Evolutionary conservation across 225 moss, liverwort and hornwort genomes (phyloP).

Genomic region (Pseudoscleropodium purum): DNA sequence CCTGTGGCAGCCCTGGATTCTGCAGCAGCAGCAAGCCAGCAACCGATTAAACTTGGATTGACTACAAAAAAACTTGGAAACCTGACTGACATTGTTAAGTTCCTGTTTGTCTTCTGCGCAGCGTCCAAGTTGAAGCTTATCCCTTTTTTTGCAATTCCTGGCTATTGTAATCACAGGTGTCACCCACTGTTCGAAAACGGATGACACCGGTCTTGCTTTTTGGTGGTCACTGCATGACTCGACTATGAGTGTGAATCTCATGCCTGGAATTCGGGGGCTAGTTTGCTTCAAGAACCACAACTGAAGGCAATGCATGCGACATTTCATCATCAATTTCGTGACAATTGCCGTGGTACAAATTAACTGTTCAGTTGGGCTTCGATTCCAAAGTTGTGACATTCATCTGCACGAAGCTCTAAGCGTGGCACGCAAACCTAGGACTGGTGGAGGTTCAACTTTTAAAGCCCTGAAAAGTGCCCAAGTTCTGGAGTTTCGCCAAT

Average conservation of each 20-base stretch:
- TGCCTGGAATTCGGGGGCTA: neutral
- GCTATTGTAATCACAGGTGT: neutral
- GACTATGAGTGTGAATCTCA: neutral
- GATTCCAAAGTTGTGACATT: neutral
- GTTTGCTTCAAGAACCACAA: neutral
- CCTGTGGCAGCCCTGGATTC: neutral
- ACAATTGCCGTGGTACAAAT: too few relatives aligned
- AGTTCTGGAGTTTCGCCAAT: neutral
- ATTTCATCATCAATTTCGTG: neutral
- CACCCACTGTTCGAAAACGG: neutral
- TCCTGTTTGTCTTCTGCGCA: neutral
- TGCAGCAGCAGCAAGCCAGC: neutral
- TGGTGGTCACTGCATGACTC: neutral
- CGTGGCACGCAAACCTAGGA: neutral
- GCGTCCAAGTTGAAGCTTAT: neutral
- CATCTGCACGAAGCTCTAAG: neutral
- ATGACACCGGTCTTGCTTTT: neutral
- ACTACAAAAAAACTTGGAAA: neutral
- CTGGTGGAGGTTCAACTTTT: neutral
- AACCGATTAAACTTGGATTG: neutral
- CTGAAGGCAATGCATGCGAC: neutral
- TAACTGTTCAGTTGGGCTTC: neutral
- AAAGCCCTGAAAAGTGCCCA: neutral
- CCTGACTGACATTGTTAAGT: neutral
- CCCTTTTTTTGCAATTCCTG: neutral